phyloP scores from a whole-genome alignment of 2,329 filamentous ascomycete genomes.

The Thielaviopsis punctulata region DNA sequence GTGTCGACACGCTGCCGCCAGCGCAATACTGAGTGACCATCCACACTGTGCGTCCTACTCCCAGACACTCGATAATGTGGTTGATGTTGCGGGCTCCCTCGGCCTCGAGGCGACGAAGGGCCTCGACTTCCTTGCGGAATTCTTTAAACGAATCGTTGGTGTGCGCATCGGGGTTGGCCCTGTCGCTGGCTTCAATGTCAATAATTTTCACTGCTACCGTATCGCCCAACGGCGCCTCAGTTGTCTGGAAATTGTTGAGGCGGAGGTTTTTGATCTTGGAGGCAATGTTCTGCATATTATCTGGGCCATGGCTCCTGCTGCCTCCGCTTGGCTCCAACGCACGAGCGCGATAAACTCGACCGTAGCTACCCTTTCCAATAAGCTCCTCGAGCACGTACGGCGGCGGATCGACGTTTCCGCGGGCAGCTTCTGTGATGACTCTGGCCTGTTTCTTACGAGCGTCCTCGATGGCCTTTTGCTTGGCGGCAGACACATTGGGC shows the following conservation, averaged over 20 bases:
- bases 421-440: slow-evolving; percentile 44
- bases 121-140: slow-evolving; percentile 49
- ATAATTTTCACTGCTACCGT: slow-evolving; percentile 69
- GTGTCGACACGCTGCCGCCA: slow-evolving; percentile 63
- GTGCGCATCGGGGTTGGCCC: slow-evolving; percentile 36
- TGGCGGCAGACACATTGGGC: slow-evolving; percentile 28
- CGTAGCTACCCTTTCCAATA: slow-evolving; percentile 60
- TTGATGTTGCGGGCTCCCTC: slow-evolving; percentile 66
- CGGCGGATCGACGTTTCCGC: slow-evolving; percentile 41
- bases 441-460: slow-evolving; percentile 51
- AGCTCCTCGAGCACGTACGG: slow-evolving; percentile 53
- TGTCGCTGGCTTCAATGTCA: slow-evolving; percentile 64
- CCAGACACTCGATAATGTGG: slow-evolving; percentile 60
- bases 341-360: slow-evolving; percentile 53
- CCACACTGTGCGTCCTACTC: slow-evolving; percentile 68
- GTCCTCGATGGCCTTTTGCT: slow-evolving; percentile 48
- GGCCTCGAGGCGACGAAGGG: slow-evolving; percentile 56
- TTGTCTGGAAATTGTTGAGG: neutral
- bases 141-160: slow-evolving; percentile 51
- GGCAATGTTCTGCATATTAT: slow-evolving; percentile 5
- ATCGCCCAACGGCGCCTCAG: slow-evolving; percentile 14
- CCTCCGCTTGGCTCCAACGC: slow-evolving; percentile 16
- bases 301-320: slow-evolving; percentile 20
- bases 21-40: slow-evolving; percentile 78
- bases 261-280: neutral